Evolutionary conservation across 768 basidiomycete genomes (phyloP).

Genomic region (Tulasnella sp.): DNA sequence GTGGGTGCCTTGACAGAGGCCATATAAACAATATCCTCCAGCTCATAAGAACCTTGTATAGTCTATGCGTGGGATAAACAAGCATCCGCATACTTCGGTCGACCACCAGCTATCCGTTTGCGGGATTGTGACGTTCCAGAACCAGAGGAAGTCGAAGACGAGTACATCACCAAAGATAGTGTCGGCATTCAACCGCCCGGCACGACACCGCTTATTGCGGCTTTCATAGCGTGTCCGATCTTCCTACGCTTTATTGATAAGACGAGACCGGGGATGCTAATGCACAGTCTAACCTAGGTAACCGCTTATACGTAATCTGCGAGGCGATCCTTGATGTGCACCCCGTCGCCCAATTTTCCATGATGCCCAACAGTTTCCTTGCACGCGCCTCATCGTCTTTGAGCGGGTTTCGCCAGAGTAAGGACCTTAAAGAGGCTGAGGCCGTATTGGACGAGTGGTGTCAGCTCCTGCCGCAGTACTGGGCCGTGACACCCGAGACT

Average conservation of each 20-base stretch:
- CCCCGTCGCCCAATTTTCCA: conserved; percentile 45
- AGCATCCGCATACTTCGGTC: conserved; percentile 75
- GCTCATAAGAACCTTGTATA: too few relatives aligned
- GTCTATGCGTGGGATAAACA: conserved; percentile 97
- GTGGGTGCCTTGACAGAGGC: neutral
- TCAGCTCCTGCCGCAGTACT: conserved; percentile 56
- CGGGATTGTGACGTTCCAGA: conserved; percentile 89
- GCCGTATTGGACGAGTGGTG: conserved; percentile 70
- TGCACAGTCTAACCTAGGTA: conserved; percentile 28
- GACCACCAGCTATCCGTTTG: conserved; percentile 75
- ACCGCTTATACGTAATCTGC: conserved; percentile 70
- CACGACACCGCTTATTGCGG: conserved; percentile 63
- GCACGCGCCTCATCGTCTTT: conserved; percentile 58
- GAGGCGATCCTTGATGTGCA: conserved; percentile 80
- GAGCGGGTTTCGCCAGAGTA: conserved; percentile 46
- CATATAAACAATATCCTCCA: too few relatives aligned
- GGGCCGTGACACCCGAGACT: conserved; percentile 72
- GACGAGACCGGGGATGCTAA: too few relatives aligned
- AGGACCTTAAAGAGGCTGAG: conserved; percentile 61
- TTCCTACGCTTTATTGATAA: too few relatives aligned
- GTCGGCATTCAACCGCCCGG: conserved; percentile 51
- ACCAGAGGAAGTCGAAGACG: conserved; percentile 77
- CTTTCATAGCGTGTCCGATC: conserved; percentile 70
- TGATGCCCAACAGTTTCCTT: conserved; percentile 68
- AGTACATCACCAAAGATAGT: conserved; percentile 69